phyloP scores from a whole-genome alignment of 2,329 filamentous ascomycete species.

The Ophiostoma ips region DNA sequence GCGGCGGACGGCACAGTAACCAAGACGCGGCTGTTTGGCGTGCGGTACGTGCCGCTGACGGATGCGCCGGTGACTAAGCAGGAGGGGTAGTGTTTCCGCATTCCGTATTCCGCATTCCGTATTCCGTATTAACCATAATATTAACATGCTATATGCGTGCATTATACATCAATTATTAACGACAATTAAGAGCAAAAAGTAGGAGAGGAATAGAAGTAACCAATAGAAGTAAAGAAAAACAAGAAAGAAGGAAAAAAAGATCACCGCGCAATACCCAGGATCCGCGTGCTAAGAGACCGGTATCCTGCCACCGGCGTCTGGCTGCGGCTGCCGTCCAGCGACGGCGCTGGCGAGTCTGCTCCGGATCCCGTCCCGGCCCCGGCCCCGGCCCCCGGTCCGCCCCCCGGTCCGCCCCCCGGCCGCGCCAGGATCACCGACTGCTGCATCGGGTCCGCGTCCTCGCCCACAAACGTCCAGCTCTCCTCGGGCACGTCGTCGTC shows the following conservation, averaged over 20 bases:
- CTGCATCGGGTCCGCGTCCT: constrained; percentile 11
- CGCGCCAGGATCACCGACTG: constrained; percentile 9
- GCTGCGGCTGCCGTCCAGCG: background rate
- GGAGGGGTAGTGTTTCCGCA: too few relatives aligned
- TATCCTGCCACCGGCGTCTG: background rate
- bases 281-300: constrained; percentile 6
- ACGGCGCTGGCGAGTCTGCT: background rate
- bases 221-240: background rate
- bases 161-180: background rate
- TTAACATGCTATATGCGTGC: background rate
- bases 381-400: background rate
- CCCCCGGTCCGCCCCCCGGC: background rate
- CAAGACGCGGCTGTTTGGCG: constrained; percentile 51
- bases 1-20: constrained; percentile 46
- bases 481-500: constrained; percentile 57
- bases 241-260: background rate
- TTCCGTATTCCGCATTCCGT: too few relatives aligned
- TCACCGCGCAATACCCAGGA: constrained; percentile 2
- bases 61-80: constrained; percentile 9
- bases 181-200: background rate
- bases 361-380: too few relatives aligned
- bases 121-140: background rate
- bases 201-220: background rate
- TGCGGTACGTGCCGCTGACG: constrained; percentile 48
- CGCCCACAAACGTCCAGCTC: constrained; percentile 81